Evolutionary conservation across 148 eudicot genomes (phyloP).

Genomic region (Fallopia convolvulus): DNA sequence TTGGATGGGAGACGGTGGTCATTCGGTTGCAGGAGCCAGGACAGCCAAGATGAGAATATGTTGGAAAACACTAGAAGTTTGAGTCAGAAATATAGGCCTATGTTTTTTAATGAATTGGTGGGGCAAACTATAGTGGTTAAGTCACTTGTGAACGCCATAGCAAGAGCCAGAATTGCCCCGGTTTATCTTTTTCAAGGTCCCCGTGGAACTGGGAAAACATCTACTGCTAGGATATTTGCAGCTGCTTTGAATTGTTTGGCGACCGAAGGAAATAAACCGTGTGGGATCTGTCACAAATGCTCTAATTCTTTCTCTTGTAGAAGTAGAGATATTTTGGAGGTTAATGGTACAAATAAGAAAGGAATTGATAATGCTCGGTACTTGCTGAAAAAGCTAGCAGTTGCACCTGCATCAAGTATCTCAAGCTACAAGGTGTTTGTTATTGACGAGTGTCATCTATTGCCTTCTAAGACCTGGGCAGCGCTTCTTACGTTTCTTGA

Average conservation of each 20-base stretch:
- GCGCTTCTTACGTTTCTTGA: constrained; percentile 76
- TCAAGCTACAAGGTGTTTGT: constrained; percentile 52
- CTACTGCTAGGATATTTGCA: constrained; percentile 73
- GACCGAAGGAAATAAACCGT: constrained; percentile 67
- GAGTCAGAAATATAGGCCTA: constrained; percentile 84
- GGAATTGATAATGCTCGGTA: constrained; percentile 53
- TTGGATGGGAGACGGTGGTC: constrained; percentile 96
- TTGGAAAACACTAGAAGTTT: constrained; percentile 65
- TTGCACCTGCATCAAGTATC: constrained; percentile 40
- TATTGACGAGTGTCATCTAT: constrained; percentile 81
- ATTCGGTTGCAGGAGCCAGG: constrained; percentile 66
- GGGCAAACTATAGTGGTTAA: constrained; percentile 88
- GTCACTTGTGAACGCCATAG: constrained; percentile 66
- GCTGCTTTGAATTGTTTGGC: constrained; percentile 95
- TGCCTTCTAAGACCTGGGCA: constrained; percentile 81
- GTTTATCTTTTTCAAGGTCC: constrained; percentile 95
- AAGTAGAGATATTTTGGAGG: constrained; percentile 52
- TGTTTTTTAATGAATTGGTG: constrained; percentile 77
- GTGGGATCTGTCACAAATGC: constrained; percentile 88
- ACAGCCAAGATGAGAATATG: constrained; percentile 49
- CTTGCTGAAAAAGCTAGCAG: constrained; percentile 47
- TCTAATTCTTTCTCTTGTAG: constrained; percentile 64
- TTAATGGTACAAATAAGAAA: constrained; percentile 67
- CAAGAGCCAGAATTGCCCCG: constrained; percentile 70
- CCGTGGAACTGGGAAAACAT: constrained; percentile 98